Evolutionary conservation across 164 flowering plant genomes (phyloP).

Genomic region (Berberis vulgaris): DNA sequence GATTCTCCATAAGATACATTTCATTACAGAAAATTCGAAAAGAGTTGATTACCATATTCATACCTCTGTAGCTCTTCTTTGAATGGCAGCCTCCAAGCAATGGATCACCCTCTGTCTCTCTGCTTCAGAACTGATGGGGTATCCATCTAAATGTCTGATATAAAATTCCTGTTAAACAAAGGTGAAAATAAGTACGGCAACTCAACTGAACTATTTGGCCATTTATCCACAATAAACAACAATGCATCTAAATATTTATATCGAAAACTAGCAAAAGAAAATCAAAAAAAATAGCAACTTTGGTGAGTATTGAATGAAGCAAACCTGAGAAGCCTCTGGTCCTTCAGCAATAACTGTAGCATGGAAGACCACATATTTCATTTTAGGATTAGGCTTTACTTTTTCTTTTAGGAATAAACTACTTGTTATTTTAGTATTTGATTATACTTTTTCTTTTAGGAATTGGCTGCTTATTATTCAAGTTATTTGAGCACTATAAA

Average conservation of each 20-base stretch:
- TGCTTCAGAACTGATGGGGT: slow-evolving; percentile 3
- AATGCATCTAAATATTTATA: too few relatives aligned
- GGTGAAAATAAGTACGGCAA: not conserved
- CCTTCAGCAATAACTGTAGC: slow-evolving; percentile 51
- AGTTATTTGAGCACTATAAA: too few relatives aligned
- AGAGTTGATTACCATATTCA: not conserved
- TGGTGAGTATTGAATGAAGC: not conserved
- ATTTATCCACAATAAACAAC: too few relatives aligned
- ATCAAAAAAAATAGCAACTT: not conserved
- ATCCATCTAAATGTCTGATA: slow-evolving; percentile 4
- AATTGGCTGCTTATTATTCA: too few relatives aligned
- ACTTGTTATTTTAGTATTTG: too few relatives aligned
- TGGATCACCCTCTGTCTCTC: slow-evolving; percentile 1
- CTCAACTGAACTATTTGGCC: too few relatives aligned
- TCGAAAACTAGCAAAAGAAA: too few relatives aligned
- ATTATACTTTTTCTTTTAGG: too few relatives aligned
- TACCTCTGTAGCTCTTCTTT: slow-evolving; percentile 3
- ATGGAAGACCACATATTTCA: slow-evolving; percentile 81
- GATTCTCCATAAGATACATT: not conserved
- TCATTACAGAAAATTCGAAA: not conserved
- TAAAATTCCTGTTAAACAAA: slow-evolving; percentile 3
- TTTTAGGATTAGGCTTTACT: too few relatives aligned
- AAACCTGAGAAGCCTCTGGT: slow-evolving; percentile 38
- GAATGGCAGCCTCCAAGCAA: slow-evolving; percentile 2
- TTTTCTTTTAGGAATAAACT: too few relatives aligned